Percentiles rank a stretch among this genome's conserved stretches.
phyloP scores from a whole-genome alignment of 2,329 filamentous ascomycete genomes.

The Claviceps africana region DNA sequence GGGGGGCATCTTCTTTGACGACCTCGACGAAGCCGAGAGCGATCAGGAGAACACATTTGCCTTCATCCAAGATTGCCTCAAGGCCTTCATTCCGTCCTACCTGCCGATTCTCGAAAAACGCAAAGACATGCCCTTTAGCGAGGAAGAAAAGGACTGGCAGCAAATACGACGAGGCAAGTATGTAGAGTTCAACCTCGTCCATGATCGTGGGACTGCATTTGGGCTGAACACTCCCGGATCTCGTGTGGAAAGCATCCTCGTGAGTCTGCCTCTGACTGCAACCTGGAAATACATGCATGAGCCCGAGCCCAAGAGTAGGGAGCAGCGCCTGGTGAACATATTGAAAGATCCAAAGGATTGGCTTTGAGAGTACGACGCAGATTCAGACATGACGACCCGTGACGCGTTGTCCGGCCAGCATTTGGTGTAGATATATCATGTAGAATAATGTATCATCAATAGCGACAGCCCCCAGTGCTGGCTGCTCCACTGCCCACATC shows the following conservation, averaged over 20 bases:
- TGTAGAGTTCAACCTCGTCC: slow-evolving; percentile 96
- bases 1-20: slow-evolving; percentile 97
- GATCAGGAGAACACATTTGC: slow-evolving; percentile 82
- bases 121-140: slow-evolving; percentile 83
- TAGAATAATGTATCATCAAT: neutral
- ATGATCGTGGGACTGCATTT: slow-evolving; percentile 90
- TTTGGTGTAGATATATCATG: neutral
- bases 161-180: slow-evolving; percentile 88
- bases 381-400: neutral
- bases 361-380: slow-evolving; percentile 30
- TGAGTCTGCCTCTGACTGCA: slow-evolving; percentile 89
- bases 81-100: slow-evolving; percentile 81
- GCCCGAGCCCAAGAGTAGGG: slow-evolving; percentile 58
- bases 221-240: slow-evolving; percentile 85
- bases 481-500: too few species aligned
- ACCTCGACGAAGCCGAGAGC: slow-evolving; percentile 75
- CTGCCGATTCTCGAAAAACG: slow-evolving; percentile 75
- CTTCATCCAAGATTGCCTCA: slow-evolving; percentile 73
- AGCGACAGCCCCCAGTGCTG: neutral
- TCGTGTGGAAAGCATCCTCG: slow-evolving; percentile 88
- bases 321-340: slow-evolving; percentile 68
- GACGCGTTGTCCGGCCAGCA: neutral
- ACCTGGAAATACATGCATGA: slow-evolving; percentile 94
- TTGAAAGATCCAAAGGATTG: slow-evolving; percentile 51
- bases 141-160: slow-evolving; percentile 88